These are phyloP conservation scores for Colletotrichum orchidophilum DNA, from an alignment of 2,329 filamentous ascomycete genomes.

Conservation along the genomic window DNA sequence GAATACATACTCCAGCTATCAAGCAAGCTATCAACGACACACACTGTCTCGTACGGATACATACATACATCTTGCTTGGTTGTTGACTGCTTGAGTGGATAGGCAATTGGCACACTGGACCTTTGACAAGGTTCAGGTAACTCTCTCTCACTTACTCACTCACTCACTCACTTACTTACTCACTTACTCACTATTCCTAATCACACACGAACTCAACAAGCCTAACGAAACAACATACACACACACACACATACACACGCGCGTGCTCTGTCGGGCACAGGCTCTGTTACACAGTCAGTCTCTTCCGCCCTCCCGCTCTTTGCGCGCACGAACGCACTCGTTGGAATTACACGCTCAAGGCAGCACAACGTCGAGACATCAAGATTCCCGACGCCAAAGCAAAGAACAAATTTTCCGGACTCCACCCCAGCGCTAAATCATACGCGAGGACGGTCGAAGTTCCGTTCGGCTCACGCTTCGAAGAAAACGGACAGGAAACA, in stretches of 20 bases:
- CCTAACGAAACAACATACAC: neutral
- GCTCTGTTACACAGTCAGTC: neutral
- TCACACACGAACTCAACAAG: neutral
- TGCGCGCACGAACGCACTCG: neutral
- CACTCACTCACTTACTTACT: too few species aligned
- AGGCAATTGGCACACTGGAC: too few species aligned
- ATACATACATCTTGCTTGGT: neutral
- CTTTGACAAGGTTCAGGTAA: neutral
- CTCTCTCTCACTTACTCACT: too few species aligned
- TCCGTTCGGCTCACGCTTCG: conserved; percentile 8
- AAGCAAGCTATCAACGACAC: neutral
- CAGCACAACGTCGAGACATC: neutral
- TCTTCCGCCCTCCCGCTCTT: neutral
- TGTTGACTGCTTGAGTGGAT: neutral
- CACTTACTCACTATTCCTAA: too few species aligned
- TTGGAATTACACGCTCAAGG: neutral
- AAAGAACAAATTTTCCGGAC: neutral
- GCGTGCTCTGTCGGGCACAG: neutral
- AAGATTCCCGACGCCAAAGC: neutral
- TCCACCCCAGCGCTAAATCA: neutral
- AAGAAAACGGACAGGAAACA: neutral
- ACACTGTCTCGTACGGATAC: neutral
- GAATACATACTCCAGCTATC: too few species aligned
- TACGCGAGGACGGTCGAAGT: neutral
- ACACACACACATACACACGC: neutral